Conservation (phyloP, 768 basidiomycete genomes). For the Crassisporium funariophilum region DNA sequence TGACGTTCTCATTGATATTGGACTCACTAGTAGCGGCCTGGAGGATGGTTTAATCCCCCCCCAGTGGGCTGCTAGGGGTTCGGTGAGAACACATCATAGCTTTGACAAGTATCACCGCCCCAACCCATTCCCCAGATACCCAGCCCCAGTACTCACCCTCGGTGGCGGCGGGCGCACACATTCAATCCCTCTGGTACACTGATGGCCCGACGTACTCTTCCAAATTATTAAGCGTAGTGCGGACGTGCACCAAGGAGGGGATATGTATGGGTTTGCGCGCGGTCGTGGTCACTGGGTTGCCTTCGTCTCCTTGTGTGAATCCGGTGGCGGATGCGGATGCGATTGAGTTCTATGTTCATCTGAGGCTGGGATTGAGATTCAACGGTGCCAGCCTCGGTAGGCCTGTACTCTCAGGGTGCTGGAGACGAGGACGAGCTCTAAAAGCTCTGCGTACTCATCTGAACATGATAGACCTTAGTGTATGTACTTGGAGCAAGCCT, state of each 20-base stretch:
- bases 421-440: too few species aligned
- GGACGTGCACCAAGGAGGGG: constrained; percentile 75
- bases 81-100: constrained; percentile 69
- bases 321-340: too few species aligned
- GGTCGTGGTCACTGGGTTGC: constrained; percentile 66
- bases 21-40: constrained; percentile 87
- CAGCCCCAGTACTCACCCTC: constrained; percentile 93
- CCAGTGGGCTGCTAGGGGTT: constrained; percentile 95
- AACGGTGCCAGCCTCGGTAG: constrained; percentile 14
- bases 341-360: constrained; percentile 18
- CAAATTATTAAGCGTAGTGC: constrained; percentile 83
- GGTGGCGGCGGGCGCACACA: constrained; percentile 86
- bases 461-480: too few species aligned
- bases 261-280: constrained; percentile 80
- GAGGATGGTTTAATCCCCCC: constrained; percentile 93
- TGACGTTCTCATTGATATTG: constrained; percentile 97
- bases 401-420: background rate
- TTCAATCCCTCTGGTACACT: constrained; percentile 91
- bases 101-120: constrained; percentile 97
- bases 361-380: constrained; percentile 13
- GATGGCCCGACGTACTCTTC: constrained; percentile 97
- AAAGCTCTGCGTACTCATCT: too few species aligned
- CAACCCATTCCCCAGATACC: constrained; percentile 95
- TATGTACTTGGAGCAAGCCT: too few species aligned
- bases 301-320: too few species aligned